Evolutionary conservation across 345 rosid genomes (phyloP).

Genomic region (Eucalyptus pauciflora): DNA sequence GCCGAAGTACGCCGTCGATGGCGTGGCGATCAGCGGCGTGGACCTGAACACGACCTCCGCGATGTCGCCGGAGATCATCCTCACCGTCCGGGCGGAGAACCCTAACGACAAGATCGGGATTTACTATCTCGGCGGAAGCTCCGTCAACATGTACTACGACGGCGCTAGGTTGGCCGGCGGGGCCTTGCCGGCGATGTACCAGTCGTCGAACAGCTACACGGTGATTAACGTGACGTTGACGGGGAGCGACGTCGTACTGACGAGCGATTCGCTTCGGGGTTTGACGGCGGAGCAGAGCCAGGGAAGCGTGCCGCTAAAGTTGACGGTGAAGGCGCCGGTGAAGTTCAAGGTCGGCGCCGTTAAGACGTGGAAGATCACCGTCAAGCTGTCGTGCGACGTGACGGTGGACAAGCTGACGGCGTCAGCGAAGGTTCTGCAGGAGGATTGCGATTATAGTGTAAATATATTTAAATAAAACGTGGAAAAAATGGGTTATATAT

Average conservation of each 20-base stretch:
- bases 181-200: conserved; percentile 35
- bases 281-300: conserved; percentile 8
- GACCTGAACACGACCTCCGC: conserved; percentile 34
- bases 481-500: neutral
- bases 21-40: conserved; percentile 36
- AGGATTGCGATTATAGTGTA: conserved; percentile 39
- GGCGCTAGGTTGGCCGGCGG: conserved; percentile 36
- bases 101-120: conserved; percentile 64
- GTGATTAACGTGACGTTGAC: conserved; percentile 24
- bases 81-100: conserved; percentile 45
- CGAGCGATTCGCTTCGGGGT: conserved; percentile 1
- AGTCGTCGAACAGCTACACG: conserved; percentile 55
- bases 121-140: conserved; percentile 35
- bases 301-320: conserved; percentile 39
- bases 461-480: neutral
- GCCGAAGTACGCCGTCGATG: conserved; percentile 42
- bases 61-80: conserved; percentile 38
- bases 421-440: conserved; percentile 28
- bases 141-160: conserved; percentile 23
- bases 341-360: conserved; percentile 59
- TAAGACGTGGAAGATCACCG: conserved; percentile 64
- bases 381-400: conserved; percentile 54
- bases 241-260: conserved; percentile 37
- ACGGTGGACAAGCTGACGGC: conserved; percentile 66
- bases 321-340: conserved; percentile 51